Conservation (phyloP, 495 filamentous ascomycete species). For the Aspergillus sclerotioniger region DNA sequence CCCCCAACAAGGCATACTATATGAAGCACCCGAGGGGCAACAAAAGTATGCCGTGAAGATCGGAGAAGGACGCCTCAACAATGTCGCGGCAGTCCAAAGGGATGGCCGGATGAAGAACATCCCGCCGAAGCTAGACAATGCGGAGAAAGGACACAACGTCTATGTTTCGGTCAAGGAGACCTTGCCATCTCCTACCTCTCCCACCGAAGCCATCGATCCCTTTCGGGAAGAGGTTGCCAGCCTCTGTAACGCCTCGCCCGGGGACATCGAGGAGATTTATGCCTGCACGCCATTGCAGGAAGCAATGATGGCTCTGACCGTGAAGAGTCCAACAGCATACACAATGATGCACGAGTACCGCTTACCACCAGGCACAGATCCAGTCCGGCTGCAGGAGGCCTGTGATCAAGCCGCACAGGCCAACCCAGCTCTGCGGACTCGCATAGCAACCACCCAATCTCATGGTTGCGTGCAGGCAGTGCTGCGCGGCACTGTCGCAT, state of each 20-base stretch:
- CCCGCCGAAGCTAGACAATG: background rate
- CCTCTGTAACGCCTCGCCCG: background rate
- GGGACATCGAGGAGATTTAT: slow-evolving; percentile 4
- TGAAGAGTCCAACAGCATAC: slow-evolving; percentile 34
- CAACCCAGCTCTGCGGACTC: slow-evolving; percentile 43
- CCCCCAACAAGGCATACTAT: no score
- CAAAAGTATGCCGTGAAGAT: no score
- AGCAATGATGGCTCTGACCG: slow-evolving; percentile 54
- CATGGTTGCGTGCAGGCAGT: slow-evolving; percentile 45
- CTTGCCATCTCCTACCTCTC: background rate
- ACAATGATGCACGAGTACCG: slow-evolving; percentile 33
- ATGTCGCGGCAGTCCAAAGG: background rate
- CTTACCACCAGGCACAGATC: slow-evolving; percentile 31
- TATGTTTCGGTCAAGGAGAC: background rate
- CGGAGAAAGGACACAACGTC: background rate
- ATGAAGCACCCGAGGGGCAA: no score
- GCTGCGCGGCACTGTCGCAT: slow-evolving; percentile 31
- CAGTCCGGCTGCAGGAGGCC: slow-evolving; percentile 33
- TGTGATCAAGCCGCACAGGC: slow-evolving; percentile 38
- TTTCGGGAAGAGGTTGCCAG: background rate
- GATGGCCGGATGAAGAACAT: background rate
- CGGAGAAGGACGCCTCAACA: no score
- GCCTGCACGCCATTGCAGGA: slow-evolving; percentile 4
- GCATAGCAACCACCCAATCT: slow-evolving; percentile 36
- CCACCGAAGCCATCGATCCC: background rate